Evolutionary conservation across 169 alveolate genomes (phyloP).

Genomic region (Eimeria maxima): DNA sequence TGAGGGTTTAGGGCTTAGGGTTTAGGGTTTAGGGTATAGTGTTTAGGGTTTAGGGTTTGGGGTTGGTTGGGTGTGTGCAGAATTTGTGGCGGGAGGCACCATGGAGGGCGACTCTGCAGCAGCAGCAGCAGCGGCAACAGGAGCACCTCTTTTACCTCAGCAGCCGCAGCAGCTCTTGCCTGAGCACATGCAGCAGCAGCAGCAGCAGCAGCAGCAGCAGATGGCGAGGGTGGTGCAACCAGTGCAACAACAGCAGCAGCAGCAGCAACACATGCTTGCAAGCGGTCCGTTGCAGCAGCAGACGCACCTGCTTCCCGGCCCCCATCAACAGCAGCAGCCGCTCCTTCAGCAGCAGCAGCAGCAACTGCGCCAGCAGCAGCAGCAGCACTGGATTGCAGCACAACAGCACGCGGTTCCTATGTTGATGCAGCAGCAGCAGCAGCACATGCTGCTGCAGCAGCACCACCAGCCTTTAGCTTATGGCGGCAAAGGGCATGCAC

Average conservation of each 20-base stretch:
- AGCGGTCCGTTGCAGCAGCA: not conserved
- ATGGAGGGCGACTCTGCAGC: not conserved
- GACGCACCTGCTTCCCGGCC: no score
- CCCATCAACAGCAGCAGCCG: slow-evolving; percentile 35
- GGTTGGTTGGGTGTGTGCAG: slow-evolving; percentile 1
- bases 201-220: no score
- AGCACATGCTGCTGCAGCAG: no score
- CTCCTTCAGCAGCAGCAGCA: not conserved
- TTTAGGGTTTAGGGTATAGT: not conserved
- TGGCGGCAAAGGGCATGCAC: not conserved
- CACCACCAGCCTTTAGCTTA: slow-evolving; percentile 14
- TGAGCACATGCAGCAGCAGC: no score
- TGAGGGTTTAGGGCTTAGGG: not conserved
- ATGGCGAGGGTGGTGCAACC: not conserved
- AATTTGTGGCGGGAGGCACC: slow-evolving; percentile 1
- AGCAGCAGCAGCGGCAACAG: not conserved
- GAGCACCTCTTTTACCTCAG: not conserved
- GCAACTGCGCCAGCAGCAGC: slow-evolving; percentile 21
- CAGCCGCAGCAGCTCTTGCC: slow-evolving; percentile 47
- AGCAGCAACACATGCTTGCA: not conserved
- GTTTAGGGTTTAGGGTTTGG: slow-evolving; percentile 2
- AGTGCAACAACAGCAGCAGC: slow-evolving; percentile 49
- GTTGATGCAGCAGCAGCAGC: slow-evolving; percentile 20
- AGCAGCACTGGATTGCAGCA: slow-evolving; percentile 42
- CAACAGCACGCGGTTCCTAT: slow-evolving; percentile 42